A percentile compares a stretch with the other conserved stretches of the same genome.
Conservation (phyloP, 176 grass and related monocot genomes). For the Oryza australiensis region DNA sequence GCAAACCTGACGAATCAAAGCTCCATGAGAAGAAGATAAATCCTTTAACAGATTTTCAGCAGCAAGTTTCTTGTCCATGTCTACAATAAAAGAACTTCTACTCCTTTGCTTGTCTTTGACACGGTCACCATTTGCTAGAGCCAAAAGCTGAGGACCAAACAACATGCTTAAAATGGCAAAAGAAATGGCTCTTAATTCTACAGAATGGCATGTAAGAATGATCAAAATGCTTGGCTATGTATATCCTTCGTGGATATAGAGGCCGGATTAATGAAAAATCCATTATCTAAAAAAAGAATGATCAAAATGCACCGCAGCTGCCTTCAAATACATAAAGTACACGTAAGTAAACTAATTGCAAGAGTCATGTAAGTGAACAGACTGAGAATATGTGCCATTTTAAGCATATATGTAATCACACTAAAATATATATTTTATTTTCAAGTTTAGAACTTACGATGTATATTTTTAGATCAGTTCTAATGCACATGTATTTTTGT, state of each 20-base stretch:
- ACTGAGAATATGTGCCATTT: background rate
- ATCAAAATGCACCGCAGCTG: background rate
- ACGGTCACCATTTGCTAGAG: slow-evolving; percentile 92
- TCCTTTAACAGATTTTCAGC: slow-evolving; percentile 92
- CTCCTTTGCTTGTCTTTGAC: slow-evolving; percentile 97
- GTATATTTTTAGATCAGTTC: background rate
- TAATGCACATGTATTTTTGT: background rate
- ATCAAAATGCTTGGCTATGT: too few species aligned
- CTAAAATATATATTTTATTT: background rate
- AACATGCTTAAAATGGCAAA: slow-evolving; percentile 29
- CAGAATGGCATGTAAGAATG: background rate
- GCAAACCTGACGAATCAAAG: slow-evolving; percentile 84
- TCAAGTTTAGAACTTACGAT: background rate
- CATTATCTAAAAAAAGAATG: too few species aligned
- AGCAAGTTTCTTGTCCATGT: slow-evolving; percentile 94
- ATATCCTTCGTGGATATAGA: too few species aligned
- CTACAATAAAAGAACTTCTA: slow-evolving; percentile 91
- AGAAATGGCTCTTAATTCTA: background rate
- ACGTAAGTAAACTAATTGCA: background rate
- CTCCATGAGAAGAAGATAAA: slow-evolving; percentile 74
- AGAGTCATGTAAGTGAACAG: background rate
- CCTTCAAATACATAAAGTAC: slow-evolving; percentile 16
- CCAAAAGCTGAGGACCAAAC: slow-evolving; percentile 67
- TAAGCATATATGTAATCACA: background rate
- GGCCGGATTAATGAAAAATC: too few species aligned